Evolutionary conservation across 2,329 filamentous ascomycete genomes (phyloP), one percentile per base, ranked within the genome.

Genomic region (Fusarium decemcellulare): DNA sequence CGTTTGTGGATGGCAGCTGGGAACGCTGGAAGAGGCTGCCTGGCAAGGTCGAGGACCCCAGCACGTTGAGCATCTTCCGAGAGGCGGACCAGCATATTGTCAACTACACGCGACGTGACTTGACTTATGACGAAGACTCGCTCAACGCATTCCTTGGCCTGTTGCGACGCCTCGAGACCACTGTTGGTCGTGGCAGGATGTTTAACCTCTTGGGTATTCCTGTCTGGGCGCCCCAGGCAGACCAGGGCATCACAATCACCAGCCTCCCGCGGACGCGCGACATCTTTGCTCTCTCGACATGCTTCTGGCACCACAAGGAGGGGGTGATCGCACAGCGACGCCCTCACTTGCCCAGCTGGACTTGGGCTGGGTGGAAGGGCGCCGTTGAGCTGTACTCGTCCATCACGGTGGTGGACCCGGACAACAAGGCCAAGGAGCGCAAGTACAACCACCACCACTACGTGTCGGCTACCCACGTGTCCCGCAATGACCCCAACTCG

Each of bases 281-380:
- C 10, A 64, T 80, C 1, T 80, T 80, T 59, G 76, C 77, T 0
- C 59, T 80, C 39, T 74, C 77, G 3, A 79, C 77, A 6, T 77
- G 77, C 48, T 80, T 80, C 62, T 80, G 78, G 78, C 78, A 80
- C n/a, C 78, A 80, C 51, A 71, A 68, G 37, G 74, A 76, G 5
- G 70, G 68, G 8, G 61, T 62, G 10, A 65, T 71, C 46, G 75
- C 74, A 2, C 71, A 57, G n/a, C 59, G 78, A 43, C 71, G 77
- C 2, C 60, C 65, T 0, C 78, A 80, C 42, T 66, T 80, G 53
- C 78, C 78, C 9, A 80, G 78, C 61, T 80, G 78, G 78, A 78
- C 78, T 2, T 80, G 78, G 78, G 78, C 78, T 3, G 78, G 78
- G 2, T 80, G 78, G 78, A 71, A 74, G 16, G 78, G 78, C 14